Conservation (phyloP, 2,329 filamentous ascomycete species). For the Alternaria solani region DNA sequence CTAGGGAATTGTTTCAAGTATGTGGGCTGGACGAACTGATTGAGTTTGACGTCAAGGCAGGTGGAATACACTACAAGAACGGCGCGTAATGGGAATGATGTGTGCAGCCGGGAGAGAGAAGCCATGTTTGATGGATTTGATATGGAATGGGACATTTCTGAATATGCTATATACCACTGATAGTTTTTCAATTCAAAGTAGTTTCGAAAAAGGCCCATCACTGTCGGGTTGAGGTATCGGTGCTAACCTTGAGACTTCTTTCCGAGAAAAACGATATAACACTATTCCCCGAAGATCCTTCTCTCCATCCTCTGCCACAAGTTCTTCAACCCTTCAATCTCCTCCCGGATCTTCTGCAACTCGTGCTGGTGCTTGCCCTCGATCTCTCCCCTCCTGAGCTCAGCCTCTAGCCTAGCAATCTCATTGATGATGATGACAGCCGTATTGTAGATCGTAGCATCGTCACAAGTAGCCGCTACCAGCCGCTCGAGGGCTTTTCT, state of each 20-base stretch:
- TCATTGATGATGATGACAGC: neutral
- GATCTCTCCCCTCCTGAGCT: neutral
- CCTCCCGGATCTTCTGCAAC: neutral
- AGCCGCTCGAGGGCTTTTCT: neutral
- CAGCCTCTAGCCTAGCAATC: neutral
- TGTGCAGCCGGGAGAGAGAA: neutral
- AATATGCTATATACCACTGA: slow-evolving; percentile 2
- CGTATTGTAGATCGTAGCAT: neutral
- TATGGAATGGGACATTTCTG: neutral
- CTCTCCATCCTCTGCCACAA: neutral
- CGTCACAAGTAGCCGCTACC: neutral
- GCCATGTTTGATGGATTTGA: neutral
- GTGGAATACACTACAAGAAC: slow-evolving; percentile 48
- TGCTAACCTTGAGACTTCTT: neutral
- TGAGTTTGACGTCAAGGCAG: slow-evolving; percentile 59
- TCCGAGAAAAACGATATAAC: neutral
- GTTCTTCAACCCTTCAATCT: neutral
- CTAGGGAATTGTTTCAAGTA: slow-evolving; percentile 60
- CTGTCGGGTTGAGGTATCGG: neutral
- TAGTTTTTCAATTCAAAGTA: neutral
- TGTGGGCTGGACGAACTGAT: slow-evolving; percentile 62
- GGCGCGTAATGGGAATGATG: slow-evolving; percentile 14
- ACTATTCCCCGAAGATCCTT: neutral
- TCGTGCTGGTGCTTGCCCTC: neutral
- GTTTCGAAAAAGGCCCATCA: neutral